Evolutionary conservation across 2,329 filamentous ascomycete genomes (phyloP), one percentile per base, ranked within the genome.

Genomic region (Pseudohalonectria lignicola): DNA sequence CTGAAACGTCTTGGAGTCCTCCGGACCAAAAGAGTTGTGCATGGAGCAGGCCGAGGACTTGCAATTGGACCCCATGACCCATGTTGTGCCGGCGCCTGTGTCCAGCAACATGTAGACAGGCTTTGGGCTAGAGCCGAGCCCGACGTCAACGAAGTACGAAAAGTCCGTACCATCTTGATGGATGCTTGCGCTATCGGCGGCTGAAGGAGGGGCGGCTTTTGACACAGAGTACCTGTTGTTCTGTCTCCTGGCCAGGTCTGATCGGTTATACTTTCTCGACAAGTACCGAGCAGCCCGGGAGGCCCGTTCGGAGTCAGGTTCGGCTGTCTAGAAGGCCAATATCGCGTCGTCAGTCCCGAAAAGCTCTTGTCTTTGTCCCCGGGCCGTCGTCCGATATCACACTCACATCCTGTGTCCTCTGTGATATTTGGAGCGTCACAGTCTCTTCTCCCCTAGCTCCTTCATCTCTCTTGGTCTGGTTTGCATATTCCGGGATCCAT

Each of bases 21-120:
- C 58, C 4, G 69, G 53, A 12, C 82, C 81, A 52, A 86, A 90
- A 0, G 71, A 76, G 49, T 76, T 76, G 55, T 94, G 87, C 47
- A 67, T 64, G 21, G 60, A 54, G 55, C 87, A 94, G 4, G 84
- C 73, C 18, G 67, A 57, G 3, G 75, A 76, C 13, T 56, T 67
- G 62, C 87, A 94, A 39, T 69, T 62, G 13, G 75, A 65, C 21
- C 79, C 74, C 75, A 92, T 92, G 16, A 94, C 75, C 87, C 87
- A 94, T 11, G 80, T 86, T 41, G 84, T 86, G 17, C 73, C 73
- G 29, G 77, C 76, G 19, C 78, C 78, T 7, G 77, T 79, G 52
- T 82, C 78, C 41, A 82, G 59, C 19, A 82, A 65, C 69, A 82
- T 72, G 47, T 72, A 74, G 46, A 81, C 47, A 2, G 65, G 53